phyloP scores from a whole-genome alignment of 805 yeast species.

The Starmerella floricola region DNA sequence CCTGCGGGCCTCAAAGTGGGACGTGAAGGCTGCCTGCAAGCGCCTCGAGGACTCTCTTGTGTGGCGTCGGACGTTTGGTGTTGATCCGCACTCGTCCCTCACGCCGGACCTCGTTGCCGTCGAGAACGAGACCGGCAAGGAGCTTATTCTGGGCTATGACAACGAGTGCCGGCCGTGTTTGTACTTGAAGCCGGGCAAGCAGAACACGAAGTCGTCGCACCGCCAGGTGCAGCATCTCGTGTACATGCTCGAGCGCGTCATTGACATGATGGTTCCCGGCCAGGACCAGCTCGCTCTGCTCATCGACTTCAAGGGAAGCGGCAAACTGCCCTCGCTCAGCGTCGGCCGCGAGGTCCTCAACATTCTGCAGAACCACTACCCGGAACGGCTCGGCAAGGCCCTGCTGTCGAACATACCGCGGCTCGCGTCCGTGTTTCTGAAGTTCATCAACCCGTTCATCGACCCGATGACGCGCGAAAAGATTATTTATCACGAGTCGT shows the following conservation, averaged over 20 bases:
- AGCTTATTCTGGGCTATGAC: slow-evolving; percentile 82
- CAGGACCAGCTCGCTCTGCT: slow-evolving; percentile 86
- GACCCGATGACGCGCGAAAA: slow-evolving; percentile 93
- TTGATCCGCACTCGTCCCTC: slow-evolving; percentile 31
- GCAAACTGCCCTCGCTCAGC: slow-evolving; percentile 75
- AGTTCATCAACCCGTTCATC: slow-evolving; percentile 85
- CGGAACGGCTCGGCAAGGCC: slow-evolving; percentile 91
- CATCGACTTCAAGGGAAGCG: slow-evolving; percentile 78
- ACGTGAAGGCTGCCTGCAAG: slow-evolving; percentile 50
- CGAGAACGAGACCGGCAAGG: slow-evolving; percentile 87
- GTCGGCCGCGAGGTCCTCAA: slow-evolving; percentile 85
- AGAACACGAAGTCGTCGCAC: slow-evolving; percentile 79
- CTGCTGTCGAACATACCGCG: slow-evolving; percentile 86
- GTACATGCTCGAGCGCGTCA: slow-evolving; percentile 80
- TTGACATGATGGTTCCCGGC: slow-evolving; percentile 91
- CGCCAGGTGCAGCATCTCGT: slow-evolving; percentile 95
- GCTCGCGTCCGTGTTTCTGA: slow-evolving; percentile 84
- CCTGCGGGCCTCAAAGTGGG: slow-evolving; percentile 90
- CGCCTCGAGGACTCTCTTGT: slow-evolving; percentile 67
- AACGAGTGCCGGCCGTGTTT: slow-evolving; percentile 83
- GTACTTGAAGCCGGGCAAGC: slow-evolving; percentile 87
- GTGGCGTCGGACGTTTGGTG: slow-evolving; percentile 93
- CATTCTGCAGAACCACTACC: slow-evolving; percentile 92
- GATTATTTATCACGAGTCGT: slow-evolving; percentile 82
- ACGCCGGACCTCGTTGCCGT: slow-evolving; percentile 31